A percentile compares a stretch with the other conserved stretches of the same genome.
These are phyloP conservation scores for Cutaneotrichosporon arboriforme DNA, from an alignment of 1,284 basidiomycete species.

Conservation along the genomic window DNA sequence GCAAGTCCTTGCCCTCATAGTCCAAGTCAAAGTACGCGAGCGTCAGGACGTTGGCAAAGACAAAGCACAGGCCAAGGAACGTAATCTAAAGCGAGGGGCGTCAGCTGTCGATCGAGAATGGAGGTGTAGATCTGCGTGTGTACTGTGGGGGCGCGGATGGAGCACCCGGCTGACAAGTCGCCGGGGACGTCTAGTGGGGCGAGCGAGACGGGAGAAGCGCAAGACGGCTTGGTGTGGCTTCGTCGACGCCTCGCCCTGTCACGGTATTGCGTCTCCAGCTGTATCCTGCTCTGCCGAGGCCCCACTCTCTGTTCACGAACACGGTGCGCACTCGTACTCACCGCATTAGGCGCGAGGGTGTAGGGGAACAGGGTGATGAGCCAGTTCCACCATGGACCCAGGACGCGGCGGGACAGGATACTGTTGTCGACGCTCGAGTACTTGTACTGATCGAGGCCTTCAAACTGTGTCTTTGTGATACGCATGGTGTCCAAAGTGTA, in stretches of 20 bases:
- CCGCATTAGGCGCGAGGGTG: conserved; percentile 84
- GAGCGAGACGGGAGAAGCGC: not conserved
- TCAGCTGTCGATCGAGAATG: not conserved
- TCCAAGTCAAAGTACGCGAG: conserved; percentile 73
- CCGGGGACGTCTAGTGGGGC: too few relatives aligned
- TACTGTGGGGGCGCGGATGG: too few relatives aligned
- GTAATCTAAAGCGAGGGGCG: conserved; percentile 58
- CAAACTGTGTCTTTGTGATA: conserved; percentile 48
- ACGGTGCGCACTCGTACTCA: conserved; percentile 50
- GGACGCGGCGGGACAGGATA: conserved; percentile 51
- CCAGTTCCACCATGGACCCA: conserved; percentile 92
- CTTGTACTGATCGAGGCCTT: conserved; percentile 55
- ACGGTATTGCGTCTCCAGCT: too few relatives aligned
- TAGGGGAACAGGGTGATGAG: conserved; percentile 86
- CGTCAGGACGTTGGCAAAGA: conserved; percentile 77
- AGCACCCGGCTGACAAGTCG: too few relatives aligned
- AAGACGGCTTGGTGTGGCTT: not conserved
- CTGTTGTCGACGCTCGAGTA: conserved; percentile 56
- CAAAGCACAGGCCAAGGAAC: conserved; percentile 71
- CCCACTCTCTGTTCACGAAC: too few relatives aligned
- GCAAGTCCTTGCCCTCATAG: conserved; percentile 63
- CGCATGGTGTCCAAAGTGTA: conserved; percentile 25
- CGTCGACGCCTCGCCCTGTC: too few relatives aligned
- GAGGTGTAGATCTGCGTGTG: too few relatives aligned
- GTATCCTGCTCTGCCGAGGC: too few relatives aligned